Evolutionary conservation across 768 basidiomycete species (phyloP), one percentile per base, ranked within the genome.

Genomic region (Amanita exitialis): DNA sequence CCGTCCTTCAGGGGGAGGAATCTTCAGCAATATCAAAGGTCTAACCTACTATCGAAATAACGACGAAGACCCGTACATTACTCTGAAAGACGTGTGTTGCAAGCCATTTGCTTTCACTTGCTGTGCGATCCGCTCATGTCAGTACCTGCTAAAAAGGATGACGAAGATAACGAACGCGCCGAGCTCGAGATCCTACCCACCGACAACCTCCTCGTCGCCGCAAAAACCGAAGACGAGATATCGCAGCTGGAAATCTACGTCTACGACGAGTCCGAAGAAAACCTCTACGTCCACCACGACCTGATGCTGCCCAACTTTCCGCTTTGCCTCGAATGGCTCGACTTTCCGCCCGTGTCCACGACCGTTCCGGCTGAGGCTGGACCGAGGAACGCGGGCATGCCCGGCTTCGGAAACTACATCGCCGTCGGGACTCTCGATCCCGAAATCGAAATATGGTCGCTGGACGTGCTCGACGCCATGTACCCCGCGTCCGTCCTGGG

Each of bases 271-370:
- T 74, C 80, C 0, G 73, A 88, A 69, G 90, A 93, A 63, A 91
- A 90, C 63, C 78, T 98, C 38, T 98, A 93, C 63, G 88, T 86
- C 35, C 96, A 98, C 64, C 96, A 99, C 67, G 96, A 99, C 65
- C 77, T 97, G 64, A 90, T 99, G 83, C 79, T 99, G 27, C 93
- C 95, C 56, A 91, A 90, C 57, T 93, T 97, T 67, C 96, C 96
- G 7, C 84, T 99, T 53, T 98, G 95, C 60, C 87, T 99, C 52
- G 96, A 99, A 74, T 99, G 96, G 96, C 83, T 97, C 53, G 90
- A 98, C 64, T 97, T 92, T 66, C 79, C 85, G n/a, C 89, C 91
- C 20, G 67, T 82, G 53, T 69, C 83, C 30, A 57, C 69, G 53
- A 55, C 65, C 58, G 15, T 28, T 8, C 15, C 13, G 18, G 6